Percentiles rank a stretch among this genome's conserved stretches.
phyloP scores from a whole-genome alignment of 106 monocot species.

The Dioscorea zingiberensis region DNA sequence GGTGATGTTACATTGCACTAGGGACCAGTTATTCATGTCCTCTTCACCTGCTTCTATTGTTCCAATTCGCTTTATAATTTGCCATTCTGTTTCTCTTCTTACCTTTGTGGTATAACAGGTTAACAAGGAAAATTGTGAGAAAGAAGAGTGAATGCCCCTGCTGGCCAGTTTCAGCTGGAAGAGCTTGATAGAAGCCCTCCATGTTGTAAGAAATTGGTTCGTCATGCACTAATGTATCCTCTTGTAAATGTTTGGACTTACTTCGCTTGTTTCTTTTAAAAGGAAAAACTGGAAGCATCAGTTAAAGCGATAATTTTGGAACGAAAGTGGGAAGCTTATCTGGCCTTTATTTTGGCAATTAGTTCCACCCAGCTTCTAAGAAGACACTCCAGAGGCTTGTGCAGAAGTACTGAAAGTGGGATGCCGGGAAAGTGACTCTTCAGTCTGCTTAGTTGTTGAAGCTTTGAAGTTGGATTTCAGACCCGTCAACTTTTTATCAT shows the following conservation, averaged over 20 bases:
- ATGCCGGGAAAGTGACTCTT: slow-evolving; percentile 31
- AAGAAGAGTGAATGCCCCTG: slow-evolving; percentile 97
- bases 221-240: background rate
- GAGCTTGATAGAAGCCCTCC: slow-evolving; percentile 91
- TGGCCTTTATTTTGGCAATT: slow-evolving; percentile 96
- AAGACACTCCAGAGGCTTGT: slow-evolving; percentile 93
- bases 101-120: slow-evolving; percentile 30
- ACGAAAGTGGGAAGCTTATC: slow-evolving; percentile 93
- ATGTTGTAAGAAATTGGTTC: slow-evolving; percentile 65
- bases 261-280: background rate
- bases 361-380: slow-evolving; percentile 96
- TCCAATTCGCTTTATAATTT: background rate
- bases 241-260: background rate
- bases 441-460: slow-evolving; percentile 35
- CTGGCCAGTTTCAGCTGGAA: slow-evolving; percentile 98
- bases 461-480: too few species aligned
- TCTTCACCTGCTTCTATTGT: background rate
- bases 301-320: slow-evolving; percentile 59
- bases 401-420: slow-evolving; percentile 68
- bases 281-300: slow-evolving; percentile 97
- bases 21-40: too few species aligned
- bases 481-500: too few species aligned
- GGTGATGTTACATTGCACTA: too few species aligned
- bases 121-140: slow-evolving; percentile 97
- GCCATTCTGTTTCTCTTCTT: background rate